Base-by-base conservation (phyloP, 106 monocot genomes). In the Chionographis japonica region DNA sequence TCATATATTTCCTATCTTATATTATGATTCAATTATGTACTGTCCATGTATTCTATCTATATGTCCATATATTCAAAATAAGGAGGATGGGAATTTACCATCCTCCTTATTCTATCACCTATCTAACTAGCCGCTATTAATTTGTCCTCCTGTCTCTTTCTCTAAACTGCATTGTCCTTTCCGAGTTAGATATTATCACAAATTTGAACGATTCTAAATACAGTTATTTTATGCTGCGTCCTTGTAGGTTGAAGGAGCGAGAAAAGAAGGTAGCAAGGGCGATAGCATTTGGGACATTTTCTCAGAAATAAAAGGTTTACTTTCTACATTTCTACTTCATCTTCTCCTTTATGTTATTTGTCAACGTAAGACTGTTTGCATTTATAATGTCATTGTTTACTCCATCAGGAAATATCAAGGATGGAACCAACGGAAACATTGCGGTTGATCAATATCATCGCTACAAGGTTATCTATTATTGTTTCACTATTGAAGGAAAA, bases 251-350 rank as follows among this genome's bases (percentile, higher is more conserved):
- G 94, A 95, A 86, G 94, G 94, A 74, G 94, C 85, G 75, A 86
- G 85, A 63, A 77, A 60, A 20, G 81, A 91, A 73, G 91, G 74
- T 63, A 83, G 91, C 19, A 91, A 67, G 58, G 88, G 91, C 7
- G 91, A 85, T 41, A 91, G 71, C 67, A 95, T 95, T 67, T 95
- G 94, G 94, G 94, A 95, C 75, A 68, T 88, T 43, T 95, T 91
- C 68, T 51, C 80, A 18, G 77, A 84, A 55, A 81, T 49, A 62
- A 68, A 91, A 79, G 91, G 94, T 80, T 50, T 59, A 63, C 42
- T 54, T 36, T 69, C 20, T 65, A 43, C 70, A 3, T 50, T 36
- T 17, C 49, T 58, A 12, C 49, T 20, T 72, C 52, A 7, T 16
- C 68, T 58, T 56, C 11, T 77, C 59, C 8, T 37, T 19, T 18